Conservation (phyloP, 1,139 yeast species). For the Kodamaea sp. region DNA sequence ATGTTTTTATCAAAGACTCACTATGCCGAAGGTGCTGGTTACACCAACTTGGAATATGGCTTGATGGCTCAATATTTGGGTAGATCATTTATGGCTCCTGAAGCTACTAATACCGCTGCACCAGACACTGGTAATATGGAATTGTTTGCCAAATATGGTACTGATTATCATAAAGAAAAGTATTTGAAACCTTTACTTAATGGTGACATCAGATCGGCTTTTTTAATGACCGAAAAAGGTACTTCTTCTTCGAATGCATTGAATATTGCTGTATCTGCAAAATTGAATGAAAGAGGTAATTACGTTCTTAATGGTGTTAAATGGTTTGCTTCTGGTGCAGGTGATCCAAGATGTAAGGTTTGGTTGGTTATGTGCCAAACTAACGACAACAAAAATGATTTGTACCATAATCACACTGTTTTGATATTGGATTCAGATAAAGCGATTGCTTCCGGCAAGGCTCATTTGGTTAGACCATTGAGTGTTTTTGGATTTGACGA, state of each 20-base stretch:
- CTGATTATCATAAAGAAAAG: slow-evolving; percentile 45
- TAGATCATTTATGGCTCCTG: slow-evolving; percentile 53
- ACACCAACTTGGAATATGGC: slow-evolving; percentile 64
- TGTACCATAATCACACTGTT: slow-evolving; percentile 58
- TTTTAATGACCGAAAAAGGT: slow-evolving; percentile 69
- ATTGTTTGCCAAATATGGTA: slow-evolving; percentile 59
- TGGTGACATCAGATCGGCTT: slow-evolving; percentile 63
- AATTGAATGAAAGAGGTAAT: slow-evolving; percentile 40
- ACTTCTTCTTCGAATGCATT: slow-evolving; percentile 66
- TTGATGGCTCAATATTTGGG: slow-evolving; percentile 70
- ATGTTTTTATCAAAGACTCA: slow-evolving; percentile 51
- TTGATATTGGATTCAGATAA: slow-evolving; percentile 53
- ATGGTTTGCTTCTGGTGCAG: slow-evolving; percentile 79
- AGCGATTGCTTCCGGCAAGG: slow-evolving; percentile 51
- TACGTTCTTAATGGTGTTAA: slow-evolving; percentile 62
- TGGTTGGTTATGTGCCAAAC: slow-evolving; percentile 73
- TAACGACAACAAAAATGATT: slow-evolving; percentile 26
- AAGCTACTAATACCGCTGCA: slow-evolving; percentile 61
- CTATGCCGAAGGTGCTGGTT: slow-evolving; percentile 62
- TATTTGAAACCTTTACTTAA: slow-evolving; percentile 57
- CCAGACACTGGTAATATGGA: slow-evolving; percentile 83
- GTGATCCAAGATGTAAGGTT: slow-evolving; percentile 60
- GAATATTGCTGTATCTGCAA: slow-evolving; percentile 54
- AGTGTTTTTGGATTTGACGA: slow-evolving; percentile 63
- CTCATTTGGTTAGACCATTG: slow-evolving; percentile 52